Evolutionary conservation across 164 flowering plant genomes (phyloP).

Genomic region (Stephania yunnanensis): DNA sequence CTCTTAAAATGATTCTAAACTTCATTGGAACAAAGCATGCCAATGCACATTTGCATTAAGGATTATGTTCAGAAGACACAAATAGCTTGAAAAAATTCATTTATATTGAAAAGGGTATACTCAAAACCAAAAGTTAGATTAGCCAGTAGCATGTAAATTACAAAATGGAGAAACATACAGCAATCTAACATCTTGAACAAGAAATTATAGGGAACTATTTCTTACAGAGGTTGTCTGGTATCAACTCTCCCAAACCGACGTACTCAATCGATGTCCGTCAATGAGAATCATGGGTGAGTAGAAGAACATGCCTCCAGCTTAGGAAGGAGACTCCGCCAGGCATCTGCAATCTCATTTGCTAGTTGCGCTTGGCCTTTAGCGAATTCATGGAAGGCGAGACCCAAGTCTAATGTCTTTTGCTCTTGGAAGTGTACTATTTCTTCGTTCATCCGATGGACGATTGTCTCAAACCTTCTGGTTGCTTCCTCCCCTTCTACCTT

Average conservation of each 20-base stretch:
- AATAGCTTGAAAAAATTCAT: background rate
- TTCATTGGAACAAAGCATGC: too few species aligned
- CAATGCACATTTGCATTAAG: background rate
- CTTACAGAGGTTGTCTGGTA: background rate
- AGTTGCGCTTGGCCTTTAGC: constrained; percentile 88
- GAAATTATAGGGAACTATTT: background rate
- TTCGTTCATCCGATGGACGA: constrained; percentile 68
- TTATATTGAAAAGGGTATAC: background rate
- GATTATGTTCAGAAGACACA: background rate
- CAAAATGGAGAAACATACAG: background rate
- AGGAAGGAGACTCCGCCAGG: constrained; percentile 89
- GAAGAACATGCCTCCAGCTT: constrained; percentile 75
- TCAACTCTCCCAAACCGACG: background rate
- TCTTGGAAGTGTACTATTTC: constrained; percentile 85
- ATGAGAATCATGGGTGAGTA: constrained; percentile 7
- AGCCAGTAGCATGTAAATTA: background rate
- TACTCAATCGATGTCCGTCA: background rate
- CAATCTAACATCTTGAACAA: background rate
- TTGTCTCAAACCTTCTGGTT: constrained; percentile 61
- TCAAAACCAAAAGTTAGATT: background rate
- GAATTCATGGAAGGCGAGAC: constrained; percentile 80
- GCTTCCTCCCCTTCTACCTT: constrained; percentile 86
- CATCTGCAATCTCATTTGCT: constrained; percentile 77
- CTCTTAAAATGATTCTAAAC: background rate
- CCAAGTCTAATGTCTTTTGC: constrained; percentile 78